Base-by-base conservation (phyloP, 2,329 filamentous ascomycete genomes). In the Colletotrichum paranaense region DNA sequence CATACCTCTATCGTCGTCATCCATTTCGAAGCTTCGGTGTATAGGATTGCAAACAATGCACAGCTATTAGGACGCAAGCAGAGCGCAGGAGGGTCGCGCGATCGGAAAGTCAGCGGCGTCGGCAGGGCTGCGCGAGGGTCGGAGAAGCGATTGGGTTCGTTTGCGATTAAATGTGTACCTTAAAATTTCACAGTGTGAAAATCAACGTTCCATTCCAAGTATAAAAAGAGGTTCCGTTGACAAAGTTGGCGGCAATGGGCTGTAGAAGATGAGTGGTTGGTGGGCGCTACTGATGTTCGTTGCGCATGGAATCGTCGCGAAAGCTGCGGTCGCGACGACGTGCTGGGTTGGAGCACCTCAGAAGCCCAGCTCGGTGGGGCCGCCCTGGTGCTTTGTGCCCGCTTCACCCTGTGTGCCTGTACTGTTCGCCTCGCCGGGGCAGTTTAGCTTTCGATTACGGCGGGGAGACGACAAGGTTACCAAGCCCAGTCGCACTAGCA, bases 1-100 rank as follows among this genome's bases (percentile, higher is more conserved):
- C 57, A 76, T 65, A 78, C 79, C 79, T 77, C 78, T 72, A 55
- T 80, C 79, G 46, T 80, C 78, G 9, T 79, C 78, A 35, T 80
- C 79, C 79, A 80, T 80, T 24, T 38, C 62, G 57, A 8, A 9
- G 14, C 12, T 12, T 24, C 35, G n/a, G 7, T 6, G 46, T 24
- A 19, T 19, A 57, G 2, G 5, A 57, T 12, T 38, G n/a, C 16
- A 5, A 22, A 49, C 42, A 22, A 52, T 2, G 16, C 30, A 12
- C 42, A 19, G 7, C 22, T 57, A 42, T 56, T 19, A 57, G 30
- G n/a, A 16, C 28, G 52, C 22, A 55, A 19, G 5, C 30, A 14
- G 32, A n/a, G n/a, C 1, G 14, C 32, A 7, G 16, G 7, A 22
- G 35, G 62, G 9, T 57, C 46, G 46, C n/a, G 62, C 30, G 12